Evolutionary conservation across 805 yeast species (phyloP).

Genomic region (Soucietia sequanensis): DNA sequence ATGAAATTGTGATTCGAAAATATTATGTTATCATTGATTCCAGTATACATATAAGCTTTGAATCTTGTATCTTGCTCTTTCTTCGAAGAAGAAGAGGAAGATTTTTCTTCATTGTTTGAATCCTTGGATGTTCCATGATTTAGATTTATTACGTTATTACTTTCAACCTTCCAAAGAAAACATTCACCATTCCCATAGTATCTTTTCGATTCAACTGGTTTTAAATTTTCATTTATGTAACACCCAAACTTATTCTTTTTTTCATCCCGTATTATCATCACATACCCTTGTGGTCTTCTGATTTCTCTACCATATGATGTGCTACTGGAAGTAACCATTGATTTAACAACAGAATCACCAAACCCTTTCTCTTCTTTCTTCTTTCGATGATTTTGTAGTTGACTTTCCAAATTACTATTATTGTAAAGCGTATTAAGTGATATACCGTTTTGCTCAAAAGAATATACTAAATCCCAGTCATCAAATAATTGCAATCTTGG

Average conservation of each 20-base stretch:
- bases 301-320: conserved; percentile 12
- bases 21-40: conserved; percentile 79
- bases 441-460: conserved; percentile 91
- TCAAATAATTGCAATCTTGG: conserved; percentile 74
- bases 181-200: conserved; percentile 96
- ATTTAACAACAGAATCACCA: conserved; percentile 33
- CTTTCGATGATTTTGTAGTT: conserved; percentile 19
- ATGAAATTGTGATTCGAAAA: conserved; percentile 76
- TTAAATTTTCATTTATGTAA: conserved; percentile 69
- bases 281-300: conserved; percentile 59
- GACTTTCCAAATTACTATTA: conserved; percentile 45
- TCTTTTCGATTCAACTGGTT: conserved; percentile 66
- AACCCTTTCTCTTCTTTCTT: conserved; percentile 25
- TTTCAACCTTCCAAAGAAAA: conserved; percentile 80
- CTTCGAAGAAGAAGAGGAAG: conserved; percentile 1
- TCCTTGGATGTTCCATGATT: conserved; percentile 4
- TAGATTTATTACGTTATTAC: conserved; percentile 21
- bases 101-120: not conserved
- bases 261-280: conserved; percentile 68
- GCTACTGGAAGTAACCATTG: conserved; percentile 24
- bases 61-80: conserved; percentile 35
- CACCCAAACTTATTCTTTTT: conserved; percentile 71
- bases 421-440: conserved; percentile 77
- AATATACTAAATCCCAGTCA: conserved; percentile 75
- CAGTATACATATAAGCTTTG: conserved; percentile 84